Conservation (phyloP, 2,329 filamentous ascomycete species). For the Coleophoma cylindrospora region DNA sequence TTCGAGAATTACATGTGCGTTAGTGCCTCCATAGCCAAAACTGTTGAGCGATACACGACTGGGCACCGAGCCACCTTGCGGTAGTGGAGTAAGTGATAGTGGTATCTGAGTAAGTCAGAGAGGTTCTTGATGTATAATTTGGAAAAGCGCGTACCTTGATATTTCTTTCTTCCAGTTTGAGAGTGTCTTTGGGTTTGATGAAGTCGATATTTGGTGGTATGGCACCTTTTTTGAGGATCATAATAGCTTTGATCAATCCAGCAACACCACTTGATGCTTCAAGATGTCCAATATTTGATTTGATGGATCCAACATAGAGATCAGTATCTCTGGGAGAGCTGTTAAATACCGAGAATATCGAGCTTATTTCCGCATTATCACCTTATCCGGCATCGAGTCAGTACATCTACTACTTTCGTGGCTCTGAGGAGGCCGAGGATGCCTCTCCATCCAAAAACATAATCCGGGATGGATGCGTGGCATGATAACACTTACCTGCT, state of each 20-base stretch:
- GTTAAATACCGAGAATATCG: neutral
- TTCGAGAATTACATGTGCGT: conserved; percentile 33
- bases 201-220: conserved; percentile 18
- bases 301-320: conserved; percentile 8
- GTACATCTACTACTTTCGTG: neutral
- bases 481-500: neutral
- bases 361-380: conserved; percentile 3
- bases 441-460: neutral
- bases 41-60: conserved; percentile 11
- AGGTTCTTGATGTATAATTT: neutral
- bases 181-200: conserved; percentile 26
- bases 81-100: neutral
- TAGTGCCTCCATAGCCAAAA: conserved; percentile 41
- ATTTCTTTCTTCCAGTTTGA: conserved; percentile 25
- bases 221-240: conserved; percentile 11
- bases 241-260: conserved; percentile 9
- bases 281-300: conserved; percentile 16
- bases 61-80: neutral
- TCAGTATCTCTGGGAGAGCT: neutral
- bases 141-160: conserved; percentile 18
- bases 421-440: neutral
- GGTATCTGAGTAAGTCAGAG: neutral
- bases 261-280: conserved; percentile 15
- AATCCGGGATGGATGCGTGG: neutral
- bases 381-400: neutral